A percentile compares a stretch with the other conserved stretches of the same genome.
phyloP scores from a whole-genome alignment of 2,329 filamentous ascomycete genomes.

The Teratosphaeria viscida region DNA sequence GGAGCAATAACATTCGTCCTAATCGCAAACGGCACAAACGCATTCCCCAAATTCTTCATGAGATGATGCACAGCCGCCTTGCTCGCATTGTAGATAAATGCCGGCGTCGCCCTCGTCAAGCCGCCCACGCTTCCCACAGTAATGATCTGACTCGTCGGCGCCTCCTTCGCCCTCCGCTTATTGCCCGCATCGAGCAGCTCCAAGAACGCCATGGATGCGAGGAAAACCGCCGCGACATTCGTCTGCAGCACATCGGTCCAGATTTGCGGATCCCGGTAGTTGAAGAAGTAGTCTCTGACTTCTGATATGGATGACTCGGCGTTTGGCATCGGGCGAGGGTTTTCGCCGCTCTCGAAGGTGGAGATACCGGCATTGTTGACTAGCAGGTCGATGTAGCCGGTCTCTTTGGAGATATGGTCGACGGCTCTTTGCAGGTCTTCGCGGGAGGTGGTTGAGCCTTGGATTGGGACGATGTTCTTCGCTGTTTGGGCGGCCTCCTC shows the following conservation, averaged over 20 bases:
- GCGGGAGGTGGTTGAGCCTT: constrained; percentile 34
- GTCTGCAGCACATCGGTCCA: constrained; percentile 32
- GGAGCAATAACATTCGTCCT: constrained; percentile 38
- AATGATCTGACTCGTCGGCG: constrained; percentile 37
- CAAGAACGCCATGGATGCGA: constrained; percentile 35
- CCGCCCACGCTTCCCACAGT: constrained; percentile 33
- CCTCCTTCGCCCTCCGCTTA: constrained; percentile 27
- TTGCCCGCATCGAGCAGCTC: constrained; percentile 37
- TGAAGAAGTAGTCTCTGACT: constrained; percentile 29
- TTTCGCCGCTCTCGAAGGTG: constrained; percentile 18
- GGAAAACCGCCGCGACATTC: constrained; percentile 36
- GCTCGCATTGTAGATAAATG: constrained; percentile 31
- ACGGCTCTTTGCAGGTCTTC: constrained; percentile 32
- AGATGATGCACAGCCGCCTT: constrained; percentile 36
- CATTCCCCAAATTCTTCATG: constrained; percentile 34
- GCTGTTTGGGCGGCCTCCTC: constrained; percentile 28
- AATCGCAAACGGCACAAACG: constrained; percentile 36
- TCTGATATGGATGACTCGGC: constrained; percentile 16
- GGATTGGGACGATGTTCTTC: constrained; percentile 31
- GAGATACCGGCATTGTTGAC: constrained; percentile 41
- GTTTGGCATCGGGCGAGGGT: constrained; percentile 32
- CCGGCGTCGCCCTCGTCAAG: constrained; percentile 26
- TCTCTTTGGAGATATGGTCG: constrained; percentile 31
- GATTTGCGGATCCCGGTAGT: constrained; percentile 34
- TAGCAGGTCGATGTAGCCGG: constrained; percentile 41